Evolutionary conservation across 192 early-diverging fungal species (phyloP).

Genomic region (Coemansia sp.): DNA sequence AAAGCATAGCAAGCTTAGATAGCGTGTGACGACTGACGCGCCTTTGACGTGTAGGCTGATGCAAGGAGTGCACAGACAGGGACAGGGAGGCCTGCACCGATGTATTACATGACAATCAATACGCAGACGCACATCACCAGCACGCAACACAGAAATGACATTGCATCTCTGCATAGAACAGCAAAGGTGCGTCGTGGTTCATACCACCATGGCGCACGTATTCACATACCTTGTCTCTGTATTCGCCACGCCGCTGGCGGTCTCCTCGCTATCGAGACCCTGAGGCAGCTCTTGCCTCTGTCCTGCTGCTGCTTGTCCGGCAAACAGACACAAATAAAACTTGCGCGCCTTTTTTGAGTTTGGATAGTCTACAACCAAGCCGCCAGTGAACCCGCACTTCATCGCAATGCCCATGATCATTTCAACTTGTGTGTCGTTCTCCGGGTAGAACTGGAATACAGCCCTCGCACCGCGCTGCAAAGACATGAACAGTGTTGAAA

Average conservation of each 20-base stretch:
- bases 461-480: conserved; percentile 86
- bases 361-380: conserved; percentile 93
- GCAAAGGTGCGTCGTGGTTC: background rate
- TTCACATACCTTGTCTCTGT: conserved; percentile 35
- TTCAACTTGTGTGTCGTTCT: conserved; percentile 92
- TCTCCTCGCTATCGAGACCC: conserved; percentile 34
- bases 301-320: conserved; percentile 65
- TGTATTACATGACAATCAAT: conserved; percentile 2
- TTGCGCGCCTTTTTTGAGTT: conserved; percentile 97
- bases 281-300: conserved; percentile 40
- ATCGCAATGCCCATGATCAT: conserved; percentile 86
- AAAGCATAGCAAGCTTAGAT: background rate
- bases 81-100: background rate
- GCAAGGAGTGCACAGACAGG: conserved; percentile 5
- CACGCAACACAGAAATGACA: conserved; percentile 10
- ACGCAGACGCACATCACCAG: background rate
- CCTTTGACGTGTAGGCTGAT: background rate
- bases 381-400: conserved; percentile 93
- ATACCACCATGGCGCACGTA: background rate
- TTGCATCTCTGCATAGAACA: conserved; percentile 1
- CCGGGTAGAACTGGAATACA: conserved; percentile 98
- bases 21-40: background rate
- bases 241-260: conserved; percentile 27
- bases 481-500: conserved; percentile 88
- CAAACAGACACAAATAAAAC: conserved; percentile 95